A percentile compares a stretch with the other conserved stretches of the same genome.
These are phyloP conservation scores for Peronospora tabacina DNA, from an alignment of 352 stramenopile species.

Conservation along the genomic window DNA sequence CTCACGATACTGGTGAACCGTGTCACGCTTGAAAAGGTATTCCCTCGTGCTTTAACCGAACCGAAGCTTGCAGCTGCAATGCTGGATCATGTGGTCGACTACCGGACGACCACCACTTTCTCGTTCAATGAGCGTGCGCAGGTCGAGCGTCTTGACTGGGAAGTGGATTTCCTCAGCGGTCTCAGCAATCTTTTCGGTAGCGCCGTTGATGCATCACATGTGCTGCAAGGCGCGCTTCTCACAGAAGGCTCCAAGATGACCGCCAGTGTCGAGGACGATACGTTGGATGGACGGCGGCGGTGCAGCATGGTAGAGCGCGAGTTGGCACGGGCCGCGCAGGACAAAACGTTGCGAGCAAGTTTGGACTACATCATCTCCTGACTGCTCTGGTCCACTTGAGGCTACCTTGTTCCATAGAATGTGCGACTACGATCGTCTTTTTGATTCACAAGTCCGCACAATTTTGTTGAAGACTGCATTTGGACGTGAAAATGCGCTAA, in stretches of 20 bases:
- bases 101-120: slow-evolving; percentile 33
- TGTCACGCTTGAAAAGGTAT: slow-evolving; percentile 38
- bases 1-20: slow-evolving; percentile 30
- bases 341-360: too few relatives aligned
- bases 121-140: slow-evolving; percentile 40
- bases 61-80: slow-evolving; percentile 2
- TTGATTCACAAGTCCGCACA: too few relatives aligned
- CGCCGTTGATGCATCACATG: slow-evolving; percentile 19
- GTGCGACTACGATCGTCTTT: too few relatives aligned
- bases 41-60: slow-evolving; percentile 38
- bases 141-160: slow-evolving; percentile 32
- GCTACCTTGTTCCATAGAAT: too few relatives aligned
- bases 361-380: too few relatives aligned
- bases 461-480: too few relatives aligned
- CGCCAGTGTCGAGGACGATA: slow-evolving; percentile 21
- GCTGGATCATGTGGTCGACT: slow-evolving; percentile 4
- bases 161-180: slow-evolving; percentile 39
- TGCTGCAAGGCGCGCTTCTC: slow-evolving; percentile 26
- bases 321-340: too few relatives aligned
- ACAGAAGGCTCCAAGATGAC: slow-evolving; percentile 26
- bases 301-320: too few relatives aligned
- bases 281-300: slow-evolving; percentile 3
- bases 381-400: too few relatives aligned
- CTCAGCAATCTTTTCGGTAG: slow-evolving; percentile 30
- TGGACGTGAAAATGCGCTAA: too few relatives aligned